Percentiles rank a stretch among this genome's conserved stretches.
Evolutionary conservation across 106 monocot species (phyloP).

Genomic region (Vanilla planifolia): DNA sequence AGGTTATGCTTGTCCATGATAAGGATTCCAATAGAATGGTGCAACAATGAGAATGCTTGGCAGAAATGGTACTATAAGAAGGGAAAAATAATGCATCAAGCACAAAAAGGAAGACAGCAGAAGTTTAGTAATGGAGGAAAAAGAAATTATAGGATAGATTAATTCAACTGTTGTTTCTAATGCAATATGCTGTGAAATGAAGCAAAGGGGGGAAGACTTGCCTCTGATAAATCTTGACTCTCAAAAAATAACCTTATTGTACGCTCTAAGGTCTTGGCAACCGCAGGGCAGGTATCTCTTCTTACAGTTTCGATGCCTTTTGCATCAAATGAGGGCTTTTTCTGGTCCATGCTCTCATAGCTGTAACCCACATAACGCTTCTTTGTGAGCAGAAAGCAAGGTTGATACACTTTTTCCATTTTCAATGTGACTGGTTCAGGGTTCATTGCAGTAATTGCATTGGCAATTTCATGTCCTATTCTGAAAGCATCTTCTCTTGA

Average conservation of each 20-base stretch:
- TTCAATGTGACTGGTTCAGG: conserved; percentile 87
- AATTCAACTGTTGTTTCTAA: no score
- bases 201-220: conserved; percentile 19
- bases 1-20: no score
- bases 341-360: conserved; percentile 70
- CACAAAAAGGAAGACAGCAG: no score
- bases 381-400: conserved; percentile 94
- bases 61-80: no score
- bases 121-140: no score
- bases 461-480: conserved; percentile 94
- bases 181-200: no score
- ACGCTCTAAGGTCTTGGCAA: conserved; percentile 79
- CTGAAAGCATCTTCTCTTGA: conserved; percentile 67
- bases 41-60: no score
- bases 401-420: conserved; percentile 87
- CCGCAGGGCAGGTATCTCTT: conserved; percentile 89
- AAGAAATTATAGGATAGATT: no score
- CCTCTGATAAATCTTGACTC: conserved; percentile 47
- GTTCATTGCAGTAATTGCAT: conserved; percentile 79
- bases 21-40: no score
- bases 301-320: conserved; percentile 97
- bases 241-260: conserved; percentile 84
- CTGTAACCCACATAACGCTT: conserved; percentile 99
- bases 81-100: no score
- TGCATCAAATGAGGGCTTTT: conserved; percentile 77